phyloP scores from a whole-genome alignment of 352 stramenopile genomes.

The Globisporangium carolinianum region DNA sequence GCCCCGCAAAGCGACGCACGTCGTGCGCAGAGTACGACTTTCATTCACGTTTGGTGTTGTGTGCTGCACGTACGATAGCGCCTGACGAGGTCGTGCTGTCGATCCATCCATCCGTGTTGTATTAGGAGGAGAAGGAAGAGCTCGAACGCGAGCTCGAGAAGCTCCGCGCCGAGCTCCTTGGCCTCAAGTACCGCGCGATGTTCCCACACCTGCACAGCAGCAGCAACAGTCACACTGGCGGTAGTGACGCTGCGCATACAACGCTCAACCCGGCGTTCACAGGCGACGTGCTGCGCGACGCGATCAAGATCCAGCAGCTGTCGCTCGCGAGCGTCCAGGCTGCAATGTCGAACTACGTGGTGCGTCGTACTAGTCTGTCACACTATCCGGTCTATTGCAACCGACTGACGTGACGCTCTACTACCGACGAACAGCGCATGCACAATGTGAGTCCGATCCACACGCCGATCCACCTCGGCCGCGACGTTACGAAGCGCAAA shows the following conservation, averaged over 20 bases:
- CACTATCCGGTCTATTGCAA: background rate
- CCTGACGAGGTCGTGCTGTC: background rate
- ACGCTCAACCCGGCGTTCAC: constrained; percentile 12
- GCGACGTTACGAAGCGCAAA: constrained; percentile 20
- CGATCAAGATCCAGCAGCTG: constrained; percentile 10
- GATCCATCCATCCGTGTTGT: too few relatives aligned
- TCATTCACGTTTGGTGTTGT: too few relatives aligned
- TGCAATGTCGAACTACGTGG: constrained; percentile 11
- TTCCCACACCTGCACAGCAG: background rate
- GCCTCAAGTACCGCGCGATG: constrained; percentile 14
- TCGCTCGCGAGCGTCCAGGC: constrained; percentile 7
- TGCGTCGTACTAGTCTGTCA: background rate
- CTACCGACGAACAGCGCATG: constrained; percentile 14
- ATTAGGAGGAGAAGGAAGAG: constrained; percentile 24
- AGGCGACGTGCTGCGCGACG: constrained; percentile 7
- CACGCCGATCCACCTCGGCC: constrained; percentile 36
- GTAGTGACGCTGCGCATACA: too few relatives aligned
- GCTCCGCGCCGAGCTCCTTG: constrained; percentile 19
- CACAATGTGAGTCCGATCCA: constrained; percentile 28
- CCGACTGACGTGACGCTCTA: constrained; percentile 1
- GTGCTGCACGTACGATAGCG: too few relatives aligned
- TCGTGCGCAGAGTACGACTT: constrained; percentile 6
- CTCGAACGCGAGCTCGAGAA: constrained; percentile 23
- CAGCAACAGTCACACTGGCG: too few relatives aligned
- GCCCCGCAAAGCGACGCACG: constrained; percentile 6